Evolutionary conservation across 352 stramenopile genomes (phyloP).

Genomic region (Phytopythium sindhum): DNA sequence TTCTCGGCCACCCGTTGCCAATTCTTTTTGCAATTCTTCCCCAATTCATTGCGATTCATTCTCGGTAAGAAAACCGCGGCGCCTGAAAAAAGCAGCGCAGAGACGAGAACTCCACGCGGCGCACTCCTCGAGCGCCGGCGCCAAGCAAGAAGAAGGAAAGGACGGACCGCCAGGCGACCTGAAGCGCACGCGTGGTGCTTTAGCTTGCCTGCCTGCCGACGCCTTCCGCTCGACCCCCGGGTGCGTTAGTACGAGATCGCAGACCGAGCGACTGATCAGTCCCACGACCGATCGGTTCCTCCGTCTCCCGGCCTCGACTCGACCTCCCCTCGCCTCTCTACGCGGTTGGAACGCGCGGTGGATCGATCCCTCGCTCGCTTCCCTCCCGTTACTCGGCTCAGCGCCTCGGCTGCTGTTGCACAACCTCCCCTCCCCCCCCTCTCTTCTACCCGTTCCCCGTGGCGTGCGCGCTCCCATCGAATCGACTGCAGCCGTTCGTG

Average conservation of each 20-base stretch:
- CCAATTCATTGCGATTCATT: conserved; percentile 45
- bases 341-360: not conserved
- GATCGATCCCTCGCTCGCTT: not conserved
- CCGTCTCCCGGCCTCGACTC: not conserved
- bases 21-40: conserved; percentile 30
- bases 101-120: conserved; percentile 9
- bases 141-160: conserved; percentile 6
- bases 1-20: conserved; percentile 23
- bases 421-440: not conserved
- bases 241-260: conserved; percentile 3
- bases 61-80: conserved; percentile 8
- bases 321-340: not conserved
- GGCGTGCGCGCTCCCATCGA: not conserved
- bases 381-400: not conserved
- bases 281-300: not conserved
- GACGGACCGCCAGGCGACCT: not conserved
- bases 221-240: not conserved
- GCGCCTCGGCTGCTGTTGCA: not conserved
- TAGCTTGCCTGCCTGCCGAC: not conserved
- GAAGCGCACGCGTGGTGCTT: not conserved
- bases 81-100: conserved; percentile 24
- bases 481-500: conserved; percentile 7
- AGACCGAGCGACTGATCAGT: not conserved
- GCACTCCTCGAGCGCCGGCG: conserved; percentile 7
- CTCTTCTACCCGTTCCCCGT: too few species aligned